Evolutionary conservation across 2,329 filamentous ascomycete genomes (phyloP).

Genomic region (Elsinoe fawcettii): DNA sequence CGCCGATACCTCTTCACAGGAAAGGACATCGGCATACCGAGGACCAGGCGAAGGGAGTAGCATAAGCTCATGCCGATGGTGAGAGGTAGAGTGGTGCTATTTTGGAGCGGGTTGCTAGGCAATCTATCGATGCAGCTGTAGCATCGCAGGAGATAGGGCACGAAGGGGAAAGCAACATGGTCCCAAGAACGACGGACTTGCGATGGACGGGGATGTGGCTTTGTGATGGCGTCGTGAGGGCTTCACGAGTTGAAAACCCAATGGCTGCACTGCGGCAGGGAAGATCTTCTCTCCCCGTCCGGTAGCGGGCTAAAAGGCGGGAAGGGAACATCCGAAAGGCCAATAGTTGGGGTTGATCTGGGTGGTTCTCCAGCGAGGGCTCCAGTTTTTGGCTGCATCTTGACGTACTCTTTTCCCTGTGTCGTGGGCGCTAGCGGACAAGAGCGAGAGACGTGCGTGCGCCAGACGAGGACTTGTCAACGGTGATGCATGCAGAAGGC

Average conservation of each 20-base stretch:
- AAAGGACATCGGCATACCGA: background rate
- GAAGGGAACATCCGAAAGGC: background rate
- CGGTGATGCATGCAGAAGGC: background rate
- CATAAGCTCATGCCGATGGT: background rate
- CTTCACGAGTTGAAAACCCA: background rate
- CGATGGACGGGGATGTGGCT: background rate
- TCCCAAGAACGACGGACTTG: no score
- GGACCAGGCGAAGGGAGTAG: background rate
- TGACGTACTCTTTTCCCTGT: background rate
- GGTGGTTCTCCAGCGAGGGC: background rate
- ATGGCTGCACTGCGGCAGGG: background rate
- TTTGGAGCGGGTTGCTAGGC: background rate
- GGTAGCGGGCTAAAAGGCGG: no score
- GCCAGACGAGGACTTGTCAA: constrained; percentile 1
- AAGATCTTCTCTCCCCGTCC: background rate
- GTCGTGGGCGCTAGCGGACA: background rate
- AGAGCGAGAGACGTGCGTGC: background rate
- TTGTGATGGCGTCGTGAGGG: no score
- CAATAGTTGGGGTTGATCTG: background rate
- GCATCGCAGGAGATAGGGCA: no score
- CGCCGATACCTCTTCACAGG: background rate
- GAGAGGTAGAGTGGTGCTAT: background rate
- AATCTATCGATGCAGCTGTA: no score
- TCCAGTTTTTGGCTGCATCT: background rate
- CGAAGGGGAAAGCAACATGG: background rate